Evolutionary conservation across 306 rosid species (phyloP), one percentile per base, ranked within the genome.

Genomic region (Parietaria judaica): DNA sequence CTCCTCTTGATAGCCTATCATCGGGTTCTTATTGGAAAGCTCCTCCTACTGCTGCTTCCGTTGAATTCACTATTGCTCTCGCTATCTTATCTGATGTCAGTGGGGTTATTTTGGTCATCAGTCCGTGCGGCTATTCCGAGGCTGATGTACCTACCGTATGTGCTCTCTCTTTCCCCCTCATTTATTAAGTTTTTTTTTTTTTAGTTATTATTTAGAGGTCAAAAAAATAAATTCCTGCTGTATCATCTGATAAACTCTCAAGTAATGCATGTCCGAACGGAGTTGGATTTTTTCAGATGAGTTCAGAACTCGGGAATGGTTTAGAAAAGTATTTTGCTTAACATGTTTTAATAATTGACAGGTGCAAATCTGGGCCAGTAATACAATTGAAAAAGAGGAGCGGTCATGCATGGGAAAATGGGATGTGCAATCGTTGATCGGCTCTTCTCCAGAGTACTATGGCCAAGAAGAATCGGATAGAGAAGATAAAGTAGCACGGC

Each of bases 331-430:
- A 63, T 61, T 61, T 41, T 70, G 15, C 10, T 36, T 38, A 34
- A 17, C 57, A 39, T 67, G 45, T 47, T 57, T 69, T 77, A 70
- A 66, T 61, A 23, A 23, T 56, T 51, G 56, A 56, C 85, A 94
- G 99, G 94, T 94, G 71, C 97, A 94, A 86, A 84, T 94, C 64
- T 88, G 95, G 97, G 99, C 89, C 45, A 86, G 99, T 80, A 83
- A 84, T 75, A 81, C 79, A 77, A 86, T 94, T 77, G 87, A 86
- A 75, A 88, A 74, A 79, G 97, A 88, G 77, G 99, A 86, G 72
- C 81, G 99, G 79, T 86, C 97, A 15, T 82, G 81, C 69, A 69
- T 79, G 82, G 99, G 99, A 78, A 94, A 94, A 76, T 94, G 99
- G 99, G 99, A 94, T 76, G 79, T 84, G 45, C 90, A 86, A 54